phyloP scores from a whole-genome alignment of 225 moss, liverwort and hornwort genomes.

The Pleurozium schreberi region DNA sequence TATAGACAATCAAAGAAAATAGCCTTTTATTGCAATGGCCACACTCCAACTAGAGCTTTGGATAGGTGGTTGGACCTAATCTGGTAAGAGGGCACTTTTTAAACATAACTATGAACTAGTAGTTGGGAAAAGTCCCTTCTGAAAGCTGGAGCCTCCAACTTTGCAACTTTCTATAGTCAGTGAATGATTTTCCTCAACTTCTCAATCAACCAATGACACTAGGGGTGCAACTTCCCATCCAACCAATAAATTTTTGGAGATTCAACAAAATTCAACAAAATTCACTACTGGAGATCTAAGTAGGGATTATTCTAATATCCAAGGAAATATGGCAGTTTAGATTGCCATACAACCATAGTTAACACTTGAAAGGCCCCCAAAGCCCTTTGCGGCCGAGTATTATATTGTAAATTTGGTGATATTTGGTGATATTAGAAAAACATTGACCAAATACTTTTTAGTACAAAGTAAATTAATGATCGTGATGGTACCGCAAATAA shows the following conservation, averaged over 20 bases:
- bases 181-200: neutral
- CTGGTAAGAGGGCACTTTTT: neutral
- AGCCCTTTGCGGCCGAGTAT: too few species aligned
- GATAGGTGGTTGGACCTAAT: neutral
- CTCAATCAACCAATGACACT: too few species aligned
- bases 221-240: neutral
- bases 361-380: too few species aligned
- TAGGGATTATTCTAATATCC: neutral
- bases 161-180: neutral
- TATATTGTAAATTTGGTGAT: too few species aligned
- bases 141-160: fast-evolving
- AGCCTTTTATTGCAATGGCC: neutral
- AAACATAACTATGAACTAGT: neutral
- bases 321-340: fast-evolving
- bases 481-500: too few species aligned
- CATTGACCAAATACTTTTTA: too few species aligned
- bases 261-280: neutral
- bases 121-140: neutral
- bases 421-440: too few species aligned
- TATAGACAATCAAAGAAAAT: neutral
- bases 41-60: fast-evolving
- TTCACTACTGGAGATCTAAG: fast-evolving
- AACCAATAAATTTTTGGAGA: neutral
- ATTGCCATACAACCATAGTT: too few species aligned
- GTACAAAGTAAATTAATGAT: too few species aligned